Base-by-base conservation (phyloP, 2,329 filamentous ascomycete species). In the Biscogniauxia marginata region DNA sequence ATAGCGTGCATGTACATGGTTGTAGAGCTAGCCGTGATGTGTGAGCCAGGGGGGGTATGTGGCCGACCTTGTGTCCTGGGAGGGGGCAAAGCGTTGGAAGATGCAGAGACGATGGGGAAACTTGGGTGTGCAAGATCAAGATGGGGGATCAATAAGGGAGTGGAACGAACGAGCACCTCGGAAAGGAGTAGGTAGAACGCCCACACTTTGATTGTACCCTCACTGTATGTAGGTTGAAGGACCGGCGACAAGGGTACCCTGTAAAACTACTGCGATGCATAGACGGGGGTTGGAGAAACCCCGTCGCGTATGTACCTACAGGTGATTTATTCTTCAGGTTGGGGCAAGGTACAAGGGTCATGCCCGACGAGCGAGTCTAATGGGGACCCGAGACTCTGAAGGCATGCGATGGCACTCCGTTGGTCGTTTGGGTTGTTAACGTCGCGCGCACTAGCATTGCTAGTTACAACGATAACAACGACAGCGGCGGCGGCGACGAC, bases 211-310 rank as follows among this genome's bases (percentile, higher is more conserved):
- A 46, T 25, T 53, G 57, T 65, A 63, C 61, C 57, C 52, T 57
- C 46, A 50, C 48, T 60, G 59, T 49, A 54, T 61, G 59, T 65
- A 62, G 64, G 57, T 53, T 56, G 58, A 58, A 56, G 59, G 50
- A 64, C 65, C 60, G 62, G 66, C 58, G 60, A 64, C 64, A 49
- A 60, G 58, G 63, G 56, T 52, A 50, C 66, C 68, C 63, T 66
- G 66, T 58, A 63, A 58, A 51, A 53, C 55, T 60, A 56, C 54
- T 64, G 58, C 60, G 60, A 67, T 67, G 66, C 62, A 64, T 53
- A 63, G 63, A 62, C 63, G 57, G 66, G 55, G 60, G 55, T 58
- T 53, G 49, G 62, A 56, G 60, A 60, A 61, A 59, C 64, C 62
- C 65, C 58, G 61, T 65, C 58, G 61, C 53, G n/a, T n/a, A 63